Base-by-base conservation (phyloP, 352 stramenopile species). In the Pythium monospermum region DNA sequence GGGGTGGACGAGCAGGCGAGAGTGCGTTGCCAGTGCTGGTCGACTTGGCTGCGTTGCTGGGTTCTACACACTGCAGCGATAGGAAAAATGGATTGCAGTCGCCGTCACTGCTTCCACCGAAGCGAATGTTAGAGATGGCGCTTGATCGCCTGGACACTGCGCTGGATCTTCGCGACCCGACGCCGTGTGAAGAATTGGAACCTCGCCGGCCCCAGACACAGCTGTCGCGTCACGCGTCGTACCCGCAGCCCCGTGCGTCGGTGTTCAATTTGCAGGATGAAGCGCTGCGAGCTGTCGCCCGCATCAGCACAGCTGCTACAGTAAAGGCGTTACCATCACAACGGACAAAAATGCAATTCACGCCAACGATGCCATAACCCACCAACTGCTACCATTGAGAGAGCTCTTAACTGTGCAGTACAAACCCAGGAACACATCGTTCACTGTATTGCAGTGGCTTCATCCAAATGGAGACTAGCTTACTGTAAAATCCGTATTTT, bases 81-180 rank as follows among this genome's bases (percentile, higher is more conserved):
- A 49, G 25, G 6, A 25, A 13, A 21, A 16, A 31, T 2, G 36
- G 30, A 23, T 3, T n/a, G n/a, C n/a, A n/a, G n/a, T n/a, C n/a
- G n/a, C n/a, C n/a, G n/a, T n/a, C 21, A 19, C 4, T 15, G 1
- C 22, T 21, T 26, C 19, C 16, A 22, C 11, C 22, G 8, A 55
- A 45, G 41, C 57, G 39, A 16, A 41, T 49, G 21, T 32, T 57
- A 1, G 47, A 32, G 15, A 53, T 44, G 28, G 55, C 55, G 1
- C 42, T 63, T 13, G 47, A 49, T 27, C 55, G 55, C 40, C 35
- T 63, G 2, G 47, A 63, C 19, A 40, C 48, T 12, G 55, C 55
- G 11, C 41, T 63, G 6, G 30, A 51, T 21, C 27, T 18, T 11
- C 13, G 22, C 12, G 30, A 30, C 15, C 7, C 21, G 10, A 7